These are phyloP conservation scores for Termitomyces sp. DNA, from an alignment of 768 basidiomycete species.

Conservation along the genomic window DNA sequence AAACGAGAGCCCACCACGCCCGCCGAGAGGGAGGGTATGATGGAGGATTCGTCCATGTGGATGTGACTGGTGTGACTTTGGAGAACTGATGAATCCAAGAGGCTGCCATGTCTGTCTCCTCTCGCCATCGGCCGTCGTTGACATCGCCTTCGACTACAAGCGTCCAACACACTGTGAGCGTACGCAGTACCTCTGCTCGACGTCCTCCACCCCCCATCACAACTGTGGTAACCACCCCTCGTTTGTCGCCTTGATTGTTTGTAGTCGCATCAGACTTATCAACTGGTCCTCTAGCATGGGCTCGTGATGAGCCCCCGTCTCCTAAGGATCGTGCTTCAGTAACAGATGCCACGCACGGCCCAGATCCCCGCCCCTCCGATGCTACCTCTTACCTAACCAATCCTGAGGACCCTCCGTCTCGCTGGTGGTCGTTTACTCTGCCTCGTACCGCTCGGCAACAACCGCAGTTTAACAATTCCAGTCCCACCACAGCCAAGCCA, in stretches of 20 bases:
- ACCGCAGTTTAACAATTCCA: constrained; percentile 13
- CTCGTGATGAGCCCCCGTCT: constrained; percentile 76
- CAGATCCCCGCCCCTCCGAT: constrained; percentile 44
- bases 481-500: constrained; percentile 18
- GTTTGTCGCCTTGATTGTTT: constrained; percentile 34
- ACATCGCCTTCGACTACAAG: constrained; percentile 27
- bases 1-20: constrained; percentile 80
- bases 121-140: constrained; percentile 26
- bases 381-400: constrained; percentile 47
- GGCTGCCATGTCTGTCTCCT: constrained; percentile 24
- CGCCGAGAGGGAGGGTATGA: constrained; percentile 66
- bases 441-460: constrained; percentile 35
- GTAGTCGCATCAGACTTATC: constrained; percentile 3
- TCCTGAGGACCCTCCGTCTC: constrained; percentile 37
- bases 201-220: constrained; percentile 39
- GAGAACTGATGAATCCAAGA: background rate
- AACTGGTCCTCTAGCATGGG: constrained; percentile 58
- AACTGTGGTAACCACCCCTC: constrained; percentile 63
- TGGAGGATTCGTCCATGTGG: constrained; percentile 49
- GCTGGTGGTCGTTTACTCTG: constrained; percentile 74
- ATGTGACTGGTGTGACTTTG: constrained; percentile 6
- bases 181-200: constrained; percentile 22
- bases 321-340: constrained; percentile 41
- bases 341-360: constrained; percentile 21
- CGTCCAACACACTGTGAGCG: constrained; percentile 25